These are phyloP conservation scores for Rhizopus stolonifer DNA, from an alignment of 371 early-diverging fungal species.

Conservation along the genomic window DNA sequence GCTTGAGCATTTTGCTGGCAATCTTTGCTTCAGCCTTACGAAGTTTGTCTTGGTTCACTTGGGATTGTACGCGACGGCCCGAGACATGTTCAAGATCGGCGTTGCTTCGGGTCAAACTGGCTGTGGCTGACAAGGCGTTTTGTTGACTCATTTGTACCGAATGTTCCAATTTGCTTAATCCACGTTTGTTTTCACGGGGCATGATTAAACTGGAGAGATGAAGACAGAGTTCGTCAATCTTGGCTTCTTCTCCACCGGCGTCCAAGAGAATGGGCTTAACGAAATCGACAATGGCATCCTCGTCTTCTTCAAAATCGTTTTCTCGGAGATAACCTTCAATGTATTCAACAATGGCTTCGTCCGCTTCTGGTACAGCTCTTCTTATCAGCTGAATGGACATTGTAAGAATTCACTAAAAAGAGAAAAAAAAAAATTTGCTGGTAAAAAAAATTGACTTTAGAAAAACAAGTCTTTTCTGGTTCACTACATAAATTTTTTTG, in stretches of 20 bases:
- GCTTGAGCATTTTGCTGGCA: constrained; percentile 86
- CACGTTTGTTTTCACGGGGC: constrained; percentile 32
- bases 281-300: constrained; percentile 80
- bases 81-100: constrained; percentile 72
- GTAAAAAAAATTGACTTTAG: too few relatives aligned
- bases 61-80: constrained; percentile 71
- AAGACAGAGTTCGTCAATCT: constrained; percentile 65
- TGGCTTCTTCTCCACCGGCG: constrained; percentile 64
- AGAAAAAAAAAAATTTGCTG: too few relatives aligned
- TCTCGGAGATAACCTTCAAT: constrained; percentile 85
- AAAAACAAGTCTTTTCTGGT: too few relatives aligned
- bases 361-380: constrained; percentile 69
- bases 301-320: constrained; percentile 63
- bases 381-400: constrained; percentile 55
- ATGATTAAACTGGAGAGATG: constrained; percentile 57
- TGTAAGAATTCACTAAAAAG: not conserved
- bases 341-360: constrained; percentile 79
- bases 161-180: constrained; percentile 52
- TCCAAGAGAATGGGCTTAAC: constrained; percentile 85
- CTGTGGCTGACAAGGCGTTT: constrained; percentile 58
- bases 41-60: constrained; percentile 89
- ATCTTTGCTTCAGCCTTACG: constrained; percentile 93
- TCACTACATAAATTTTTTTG: too few relatives aligned
- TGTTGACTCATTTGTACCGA: constrained; percentile 60
- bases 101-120: constrained; percentile 36